Base-by-base conservation (phyloP, 768 basidiomycete species). In the Lentinula sp. region DNA sequence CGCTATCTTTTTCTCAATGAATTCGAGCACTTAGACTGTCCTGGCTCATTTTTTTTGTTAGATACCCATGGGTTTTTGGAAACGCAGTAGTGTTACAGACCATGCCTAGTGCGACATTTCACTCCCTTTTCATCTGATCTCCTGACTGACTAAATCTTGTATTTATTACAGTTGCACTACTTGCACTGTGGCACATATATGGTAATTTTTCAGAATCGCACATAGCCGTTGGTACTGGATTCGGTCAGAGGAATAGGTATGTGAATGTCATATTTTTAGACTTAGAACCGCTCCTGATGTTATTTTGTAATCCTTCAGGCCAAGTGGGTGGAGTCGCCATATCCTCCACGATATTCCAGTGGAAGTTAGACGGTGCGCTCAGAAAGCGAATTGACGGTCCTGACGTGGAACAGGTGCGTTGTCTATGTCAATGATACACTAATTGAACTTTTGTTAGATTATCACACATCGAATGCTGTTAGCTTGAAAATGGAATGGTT, bases 251-350 rank as follows among this genome's bases (percentile, higher is more conserved):
- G 87, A 4, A 71, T 88, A 63, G 88, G 87, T 84, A 49, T 15
- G 78, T 70, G 13, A 28, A 51, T n/a, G 39, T n/a, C 43, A 18
- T 23, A 23, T 23, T 23, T 2, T 23, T 23, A 23, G 1, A 23
- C 23, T 23, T 23, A 23, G 23, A 23, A 23, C 1, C 2, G 23
- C 23, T 23, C 23, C 23, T 23, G 23, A 23, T 2, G 23, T 23
- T 23, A 23, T 23, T 23, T 23, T 23, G 23, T 23, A 1, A 16
- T 61, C 23, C 23, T 23, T 32, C 35, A 84, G 86, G 87, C 16
- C 88, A 90, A 74, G 87, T 89, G 4, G 81, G 79, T 13, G 88
- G 87, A n/a, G 86, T 90, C 1, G 87, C 86, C 9, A 70, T 85
- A 23, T 81, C 86, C 2, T 83, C 86, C 0, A 87, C 88, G 2